A percentile compares a stretch with the other conserved stretches of the same genome.
Conservation (phyloP, 805 yeast genomes). For the Hanseniaspora vineae region DNA sequence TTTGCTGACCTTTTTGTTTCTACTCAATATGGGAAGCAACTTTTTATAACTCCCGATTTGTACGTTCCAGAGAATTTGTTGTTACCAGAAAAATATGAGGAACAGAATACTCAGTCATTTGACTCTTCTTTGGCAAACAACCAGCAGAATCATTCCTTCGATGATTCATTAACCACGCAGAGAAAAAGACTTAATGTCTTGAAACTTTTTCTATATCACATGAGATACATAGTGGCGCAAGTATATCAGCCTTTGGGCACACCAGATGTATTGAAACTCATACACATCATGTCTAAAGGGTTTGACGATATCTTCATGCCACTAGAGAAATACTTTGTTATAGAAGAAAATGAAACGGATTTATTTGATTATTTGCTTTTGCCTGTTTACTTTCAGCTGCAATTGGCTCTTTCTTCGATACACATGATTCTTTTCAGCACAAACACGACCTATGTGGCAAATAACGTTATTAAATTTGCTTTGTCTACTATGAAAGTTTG, state of each 20-base stretch:
- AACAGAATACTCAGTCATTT: too few relatives aligned
- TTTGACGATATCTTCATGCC: not conserved
- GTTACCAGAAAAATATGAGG: not conserved
- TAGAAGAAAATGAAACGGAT: not conserved
- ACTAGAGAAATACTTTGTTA: not conserved
- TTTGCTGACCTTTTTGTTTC: slow-evolving; percentile 15
- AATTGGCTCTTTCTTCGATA: not conserved
- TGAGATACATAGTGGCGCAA: slow-evolving; percentile 1
- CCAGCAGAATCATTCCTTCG: too few relatives aligned
- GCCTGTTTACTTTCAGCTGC: not conserved
- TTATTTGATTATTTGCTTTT: not conserved
- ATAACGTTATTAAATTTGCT: not conserved
- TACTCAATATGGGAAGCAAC: slow-evolving; percentile 15
- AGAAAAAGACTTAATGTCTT: not conserved
- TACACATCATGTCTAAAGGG: not conserved
- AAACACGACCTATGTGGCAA: not conserved
- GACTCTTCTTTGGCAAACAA: too few relatives aligned
- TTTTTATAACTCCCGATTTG: slow-evolving; percentile 5
- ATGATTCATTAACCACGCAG: not conserved
- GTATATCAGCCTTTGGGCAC: slow-evolving; percentile 2
- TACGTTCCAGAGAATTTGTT: slow-evolving; percentile 7
- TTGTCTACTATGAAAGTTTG: not conserved
- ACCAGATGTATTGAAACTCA: slow-evolving; percentile 1
- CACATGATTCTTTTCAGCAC: not conserved
- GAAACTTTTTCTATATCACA: slow-evolving; percentile 2